Base-by-base conservation (phyloP, 176 grass and related monocot genomes). In the Olyra latifolia region DNA sequence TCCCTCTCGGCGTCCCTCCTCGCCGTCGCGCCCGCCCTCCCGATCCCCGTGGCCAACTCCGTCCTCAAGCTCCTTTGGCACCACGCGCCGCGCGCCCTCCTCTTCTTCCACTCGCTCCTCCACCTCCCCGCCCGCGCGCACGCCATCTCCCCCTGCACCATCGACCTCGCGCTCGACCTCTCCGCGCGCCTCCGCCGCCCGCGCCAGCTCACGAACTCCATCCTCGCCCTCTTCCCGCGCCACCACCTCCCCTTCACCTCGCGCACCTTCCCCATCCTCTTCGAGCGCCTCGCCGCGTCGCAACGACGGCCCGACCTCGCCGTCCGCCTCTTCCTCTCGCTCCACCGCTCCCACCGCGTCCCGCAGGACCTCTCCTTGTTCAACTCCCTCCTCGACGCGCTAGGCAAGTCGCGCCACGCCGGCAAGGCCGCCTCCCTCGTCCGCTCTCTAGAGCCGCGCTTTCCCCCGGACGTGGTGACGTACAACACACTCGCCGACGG, bases 401-500 rank as follows among this genome's bases (percentile, higher is more conserved):
- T 95, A 23, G 91, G 75, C 12, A 99, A 99, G 74, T 90, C 90
- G n/a, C 84, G 81, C 4, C 88, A 91, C 13, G 90, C 88, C 27
- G 62, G 74, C 25, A 95, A 99, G 82, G 96, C 96, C 19, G 70
- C 88, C 70, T 95, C 96, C 30, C 92, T 99, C 70, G 78, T 88
- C 41, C 79, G 83, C 62, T 80, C 90, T 57, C 87, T 99, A 22
- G 83, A 70, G 68, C 42, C 4, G 10, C 88, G 90, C n/a, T 99
- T 95, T 52, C 78, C 66, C 0, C 86, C 96, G 19, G 92, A 98
- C 65, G 90, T 71, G 15, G 87, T 91, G 40, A 95, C 90, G 1
- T 98, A 91, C 56, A 98, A 95, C 88, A 95, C 66, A 19, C 87
- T 98, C 47, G 92, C 92, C 7, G 90, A 95, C 16, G 96, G 96